Conservation (phyloP, 2,329 filamentous ascomycete species). For the Colletotrichum acutatum region DNA sequence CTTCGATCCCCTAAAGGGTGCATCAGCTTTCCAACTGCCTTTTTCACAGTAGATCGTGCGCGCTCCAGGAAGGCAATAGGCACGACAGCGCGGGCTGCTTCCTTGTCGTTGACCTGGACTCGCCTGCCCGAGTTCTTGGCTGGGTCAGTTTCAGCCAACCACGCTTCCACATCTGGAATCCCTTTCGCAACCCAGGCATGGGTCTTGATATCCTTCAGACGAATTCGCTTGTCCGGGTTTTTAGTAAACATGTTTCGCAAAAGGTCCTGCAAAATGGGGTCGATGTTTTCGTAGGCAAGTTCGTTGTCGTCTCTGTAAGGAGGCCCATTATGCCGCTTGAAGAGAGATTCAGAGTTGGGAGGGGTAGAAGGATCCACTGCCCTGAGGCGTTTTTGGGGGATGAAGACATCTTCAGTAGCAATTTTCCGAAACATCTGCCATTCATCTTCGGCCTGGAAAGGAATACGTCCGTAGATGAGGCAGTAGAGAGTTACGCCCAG, state of each 20-base stretch:
- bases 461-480: constrained; percentile 91
- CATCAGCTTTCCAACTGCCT: constrained; percentile 72
- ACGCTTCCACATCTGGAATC: constrained; percentile 77
- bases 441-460: constrained; percentile 91
- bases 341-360: constrained; percentile 64
- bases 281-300: constrained; percentile 86
- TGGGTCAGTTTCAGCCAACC: constrained; percentile 96
- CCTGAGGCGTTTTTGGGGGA: constrained; percentile 83
- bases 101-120: constrained; percentile 91
- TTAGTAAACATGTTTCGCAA: constrained; percentile 85
- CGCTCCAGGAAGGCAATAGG: constrained; percentile 89
- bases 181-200: constrained; percentile 91
- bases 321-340: constrained; percentile 67
- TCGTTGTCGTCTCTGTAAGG: constrained; percentile 82
- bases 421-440: constrained; percentile 93
- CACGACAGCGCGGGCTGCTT: constrained; percentile 90
- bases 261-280: constrained; percentile 82
- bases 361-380: constrained; percentile 74
- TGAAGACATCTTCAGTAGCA: constrained; percentile 90
- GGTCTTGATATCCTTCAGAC: constrained; percentile 89
- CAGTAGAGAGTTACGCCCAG: constrained; percentile 96
- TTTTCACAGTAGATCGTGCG: constrained; percentile 81
- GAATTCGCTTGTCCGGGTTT: constrained; percentile 89
- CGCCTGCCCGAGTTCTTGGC: constrained; percentile 80
- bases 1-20: constrained; percentile 67